Conservation (phyloP, 2,329 filamentous ascomycete genomes). For the Sclerotinia nivalis region DNA sequence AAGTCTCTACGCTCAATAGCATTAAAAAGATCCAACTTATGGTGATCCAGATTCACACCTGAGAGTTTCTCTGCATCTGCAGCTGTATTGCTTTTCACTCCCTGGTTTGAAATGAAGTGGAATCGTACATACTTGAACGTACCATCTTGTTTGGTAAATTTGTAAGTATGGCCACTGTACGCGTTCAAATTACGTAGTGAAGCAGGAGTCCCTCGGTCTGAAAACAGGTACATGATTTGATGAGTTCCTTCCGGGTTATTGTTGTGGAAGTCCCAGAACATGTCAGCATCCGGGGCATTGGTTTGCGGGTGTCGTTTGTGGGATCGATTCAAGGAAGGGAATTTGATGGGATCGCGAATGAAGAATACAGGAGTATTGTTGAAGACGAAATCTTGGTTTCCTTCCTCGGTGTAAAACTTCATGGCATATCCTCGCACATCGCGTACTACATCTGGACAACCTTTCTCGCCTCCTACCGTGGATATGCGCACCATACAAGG, state of each 20-base stretch:
- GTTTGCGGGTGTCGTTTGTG: conserved; percentile 48
- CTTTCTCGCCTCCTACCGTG: conserved; percentile 48
- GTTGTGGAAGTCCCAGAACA: conserved; percentile 25
- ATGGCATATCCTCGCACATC: conserved; percentile 52
- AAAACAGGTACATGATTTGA: conserved; percentile 66
- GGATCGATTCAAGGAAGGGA: conserved; percentile 54
- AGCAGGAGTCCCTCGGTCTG: conserved; percentile 64
- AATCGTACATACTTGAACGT: conserved; percentile 66
- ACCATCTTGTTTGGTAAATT: conserved; percentile 65
- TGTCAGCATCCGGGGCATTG: conserved; percentile 39
- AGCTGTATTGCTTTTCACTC: conserved; percentile 59
- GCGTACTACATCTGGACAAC: conserved; percentile 46
- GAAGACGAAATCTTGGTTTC: conserved; percentile 46
- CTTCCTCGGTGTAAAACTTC: conserved; percentile 54
- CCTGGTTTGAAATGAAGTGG: conserved; percentile 63
- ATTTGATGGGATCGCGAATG: conserved; percentile 68
- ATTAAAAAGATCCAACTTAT: conserved; percentile 64
- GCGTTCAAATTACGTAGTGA: conserved; percentile 67
- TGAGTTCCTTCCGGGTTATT: conserved; percentile 54
- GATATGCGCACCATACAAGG: conserved; percentile 59
- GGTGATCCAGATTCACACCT: conserved; percentile 60
- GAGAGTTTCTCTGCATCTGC: conserved; percentile 58
- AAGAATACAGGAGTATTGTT: conserved; percentile 62
- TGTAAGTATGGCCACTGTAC: conserved; percentile 67
- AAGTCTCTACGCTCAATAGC: conserved; percentile 61